Evolutionary conservation across 139 green algal genomes (phyloP).

Genomic region (Closterium sp.): DNA sequence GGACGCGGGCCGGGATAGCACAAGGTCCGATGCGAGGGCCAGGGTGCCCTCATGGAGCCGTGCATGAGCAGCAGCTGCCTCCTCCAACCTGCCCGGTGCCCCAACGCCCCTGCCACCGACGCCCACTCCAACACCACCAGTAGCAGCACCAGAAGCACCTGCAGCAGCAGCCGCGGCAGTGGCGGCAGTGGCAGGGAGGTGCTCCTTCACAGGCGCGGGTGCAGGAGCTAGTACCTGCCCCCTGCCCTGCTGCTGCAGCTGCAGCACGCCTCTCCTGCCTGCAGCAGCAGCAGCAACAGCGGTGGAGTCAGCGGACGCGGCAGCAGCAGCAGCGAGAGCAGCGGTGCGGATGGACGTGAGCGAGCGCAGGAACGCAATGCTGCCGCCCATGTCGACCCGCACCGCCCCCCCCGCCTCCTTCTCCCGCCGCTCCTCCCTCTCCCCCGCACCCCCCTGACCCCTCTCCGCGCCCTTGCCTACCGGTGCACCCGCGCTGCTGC

Average conservation of each 20-base stretch:
- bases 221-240: background rate
- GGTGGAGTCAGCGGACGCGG: background rate
- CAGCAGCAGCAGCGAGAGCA: background rate
- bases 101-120: background rate
- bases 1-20: background rate
- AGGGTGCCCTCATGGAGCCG: background rate
- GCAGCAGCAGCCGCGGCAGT: background rate
- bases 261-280: background rate
- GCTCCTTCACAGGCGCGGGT: background rate
- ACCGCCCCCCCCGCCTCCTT: background rate
- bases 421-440: background rate
- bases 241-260: background rate
- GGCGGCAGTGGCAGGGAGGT: background rate
- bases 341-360: background rate
- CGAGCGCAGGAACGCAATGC: slow-evolving; percentile 1
- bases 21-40: background rate
- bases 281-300: background rate
- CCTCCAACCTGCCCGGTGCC: background rate
- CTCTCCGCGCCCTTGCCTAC: background rate
- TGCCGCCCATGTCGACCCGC: background rate
- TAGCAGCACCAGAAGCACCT: background rate
- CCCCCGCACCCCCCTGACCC: background rate
- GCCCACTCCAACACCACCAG: background rate
- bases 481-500: background rate
- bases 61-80: background rate